These are phyloP conservation scores for Dispira parvispora DNA, from an alignment of 192 early-diverging fungal species.

Conservation along the genomic window DNA sequence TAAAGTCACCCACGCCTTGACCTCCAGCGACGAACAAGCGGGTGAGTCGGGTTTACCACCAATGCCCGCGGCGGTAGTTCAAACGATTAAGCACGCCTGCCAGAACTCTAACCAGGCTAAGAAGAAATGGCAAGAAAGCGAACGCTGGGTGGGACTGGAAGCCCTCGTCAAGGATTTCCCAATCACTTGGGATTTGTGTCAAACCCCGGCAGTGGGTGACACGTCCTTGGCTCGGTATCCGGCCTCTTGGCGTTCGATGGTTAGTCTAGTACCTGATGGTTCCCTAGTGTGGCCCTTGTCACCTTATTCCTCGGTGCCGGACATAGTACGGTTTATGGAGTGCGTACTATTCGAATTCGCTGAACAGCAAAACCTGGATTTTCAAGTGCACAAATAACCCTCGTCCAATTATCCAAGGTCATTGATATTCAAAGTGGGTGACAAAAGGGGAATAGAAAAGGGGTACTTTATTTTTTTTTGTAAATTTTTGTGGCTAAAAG, in stretches of 20 bases:
- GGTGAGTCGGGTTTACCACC: neutral
- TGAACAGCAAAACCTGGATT: neutral
- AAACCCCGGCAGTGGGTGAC: neutral
- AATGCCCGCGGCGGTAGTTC: neutral
- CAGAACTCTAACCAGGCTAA: neutral
- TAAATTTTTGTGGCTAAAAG: too few relatives aligned
- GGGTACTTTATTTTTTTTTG: too few relatives aligned
- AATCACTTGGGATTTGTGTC: neutral
- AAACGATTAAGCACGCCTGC: neutral
- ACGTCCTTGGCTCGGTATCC: neutral
- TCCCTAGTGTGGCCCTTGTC: neutral
- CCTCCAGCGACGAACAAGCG: too few relatives aligned
- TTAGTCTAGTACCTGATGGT: neutral
- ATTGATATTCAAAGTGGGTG: too few relatives aligned
- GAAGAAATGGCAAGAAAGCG: neutral
- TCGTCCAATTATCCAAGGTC: too few relatives aligned
- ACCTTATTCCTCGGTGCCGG: neutral
- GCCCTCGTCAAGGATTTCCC: neutral
- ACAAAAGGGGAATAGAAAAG: too few relatives aligned
- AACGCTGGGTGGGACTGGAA: neutral
- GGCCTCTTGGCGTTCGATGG: neutral
- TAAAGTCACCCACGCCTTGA: neutral
- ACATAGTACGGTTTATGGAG: neutral
- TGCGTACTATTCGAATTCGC: slow-evolving; percentile 7
- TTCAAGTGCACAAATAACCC: neutral